Evolutionary conservation across 208 protist genomes (phyloP), one percentile per base, ranked within the genome.

Genomic region (Wallacemonas sp.): DNA sequence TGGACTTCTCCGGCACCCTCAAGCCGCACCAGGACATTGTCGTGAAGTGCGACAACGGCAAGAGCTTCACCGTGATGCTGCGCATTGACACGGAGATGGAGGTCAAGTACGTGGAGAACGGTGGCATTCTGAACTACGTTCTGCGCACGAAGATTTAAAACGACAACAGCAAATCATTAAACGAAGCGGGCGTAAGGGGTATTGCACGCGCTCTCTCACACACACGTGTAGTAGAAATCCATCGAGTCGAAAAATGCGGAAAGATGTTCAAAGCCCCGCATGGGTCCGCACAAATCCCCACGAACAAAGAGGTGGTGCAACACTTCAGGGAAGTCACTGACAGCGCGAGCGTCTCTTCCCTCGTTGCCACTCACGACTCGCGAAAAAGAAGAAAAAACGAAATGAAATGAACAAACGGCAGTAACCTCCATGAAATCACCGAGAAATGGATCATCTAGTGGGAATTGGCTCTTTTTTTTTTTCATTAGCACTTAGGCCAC

Each of bases 51-150:
- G 78, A 84, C 61, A 81, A 83, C 72, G 93, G 96, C 74, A 90
- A 79, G 68, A 80, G 60, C 29, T 98, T 98, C 73, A 83, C 72
- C 32, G 72, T 89, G 15, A 90, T 80, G 6, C 83, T 98, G 21
- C 88, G 97, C 60, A 96, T 98, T 44, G 97, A 98, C 73, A 98
- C 97, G 4, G 84, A 87, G 58, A 85, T 97, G 64, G 97, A 98
- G 82, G 74, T 98, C 55, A 91, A 92, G 66, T 98, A 98, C 69
- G 91, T 93, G 55, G 81, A 92, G 73, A 78, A 97, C 68, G 95
- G 95, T 36, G 96, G 96, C 33, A 98, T 98, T 53, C 74, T 98
- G 27, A 83, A 95, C 64, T 98, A 97, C 62, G 96, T 98, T 34
- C 85, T 98, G 39, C 84, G 94, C 37, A 68, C 75, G 54, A 85